Evolutionary conservation across 495 filamentous ascomycete genomes (phyloP).

Genomic region (Trichoderma virens): DNA sequence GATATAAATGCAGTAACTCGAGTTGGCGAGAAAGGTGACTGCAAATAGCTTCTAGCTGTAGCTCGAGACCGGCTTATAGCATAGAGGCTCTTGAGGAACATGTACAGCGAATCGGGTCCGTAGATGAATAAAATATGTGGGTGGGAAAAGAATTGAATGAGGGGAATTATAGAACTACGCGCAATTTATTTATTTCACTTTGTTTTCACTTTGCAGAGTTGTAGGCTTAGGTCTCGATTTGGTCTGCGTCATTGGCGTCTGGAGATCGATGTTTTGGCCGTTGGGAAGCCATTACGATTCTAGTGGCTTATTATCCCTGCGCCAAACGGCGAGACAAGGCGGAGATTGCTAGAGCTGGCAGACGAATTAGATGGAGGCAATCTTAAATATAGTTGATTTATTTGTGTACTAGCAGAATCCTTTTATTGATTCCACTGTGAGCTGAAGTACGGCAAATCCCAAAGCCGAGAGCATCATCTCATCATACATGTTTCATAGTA

Average conservation of each 20-base stretch:
- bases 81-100: not conserved
- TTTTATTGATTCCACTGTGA: not conserved
- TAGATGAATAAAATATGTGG: not conserved
- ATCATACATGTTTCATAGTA: no score
- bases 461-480: no score
- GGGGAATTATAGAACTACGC: not conserved
- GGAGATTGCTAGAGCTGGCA: not conserved
- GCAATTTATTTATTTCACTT: not conserved
- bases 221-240: not conserved
- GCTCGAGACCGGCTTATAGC: not conserved
- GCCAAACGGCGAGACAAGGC: not conserved
- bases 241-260: slow-evolving; percentile 8
- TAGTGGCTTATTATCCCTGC: slow-evolving; percentile 3
- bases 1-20: not conserved
- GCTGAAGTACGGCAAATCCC: no score
- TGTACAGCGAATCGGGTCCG: not conserved
- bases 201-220: not conserved
- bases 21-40: not conserved
- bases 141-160: not conserved
- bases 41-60: not conserved
- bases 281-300: not conserved
- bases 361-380: not conserved
- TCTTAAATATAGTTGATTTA: not conserved
- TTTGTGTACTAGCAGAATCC: not conserved
- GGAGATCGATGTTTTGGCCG: not conserved